Evolutionary conservation across 805 yeast species (phyloP), one percentile per base, ranked within the genome.

Genomic region (Candida andamanensis): DNA sequence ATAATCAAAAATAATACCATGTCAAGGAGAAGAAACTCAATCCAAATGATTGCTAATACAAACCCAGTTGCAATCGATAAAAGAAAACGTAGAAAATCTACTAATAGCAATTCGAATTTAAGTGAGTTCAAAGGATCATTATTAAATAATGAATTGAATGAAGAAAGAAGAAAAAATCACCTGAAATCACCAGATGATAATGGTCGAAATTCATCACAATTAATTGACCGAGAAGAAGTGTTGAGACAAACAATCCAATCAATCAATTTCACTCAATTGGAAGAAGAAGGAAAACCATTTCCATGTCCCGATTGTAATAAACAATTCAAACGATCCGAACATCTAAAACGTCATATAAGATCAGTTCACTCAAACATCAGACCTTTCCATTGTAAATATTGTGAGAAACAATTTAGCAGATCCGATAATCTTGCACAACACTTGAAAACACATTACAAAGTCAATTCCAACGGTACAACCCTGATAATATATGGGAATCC

Each of bases 391-490:
- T 64, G 70, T 46, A 63, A 63, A 37, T 60, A 58, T 41, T 64
- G 70, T 41, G 69, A 63, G 15, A 64, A 64, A 54, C 63, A 62
- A 47, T 64, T 64, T 35, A 52, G 59, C 32, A 45, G 70, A 30
- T 55, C 63, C 5, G 70, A 64, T 42, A 64, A 64, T 38, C 54
- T 64, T 49, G 68, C 68, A 5, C 70, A 64, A 40, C 70, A 64
- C 40, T 54, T 62, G 42, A 64, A 64, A 43, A 64, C 70, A 5
- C 70, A 64, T 35, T 58, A 56, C 42, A 56, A 55, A 34, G 24
- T 52, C 26, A 52, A 58, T 32, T 38, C 51, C 7, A 53, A 56
- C 32, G 66, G 66, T 11, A 72, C 49, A 5, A 46, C 54, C 2
- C 40, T 47, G n/a, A 45, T 47, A 6, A 47, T 49, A 16, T 46